A percentile compares a stretch with the other conserved stretches of the same genome.
These are phyloP conservation scores for Pseudocercospora musae DNA, from an alignment of 2,329 filamentous ascomycete species.

Conservation along the genomic window DNA sequence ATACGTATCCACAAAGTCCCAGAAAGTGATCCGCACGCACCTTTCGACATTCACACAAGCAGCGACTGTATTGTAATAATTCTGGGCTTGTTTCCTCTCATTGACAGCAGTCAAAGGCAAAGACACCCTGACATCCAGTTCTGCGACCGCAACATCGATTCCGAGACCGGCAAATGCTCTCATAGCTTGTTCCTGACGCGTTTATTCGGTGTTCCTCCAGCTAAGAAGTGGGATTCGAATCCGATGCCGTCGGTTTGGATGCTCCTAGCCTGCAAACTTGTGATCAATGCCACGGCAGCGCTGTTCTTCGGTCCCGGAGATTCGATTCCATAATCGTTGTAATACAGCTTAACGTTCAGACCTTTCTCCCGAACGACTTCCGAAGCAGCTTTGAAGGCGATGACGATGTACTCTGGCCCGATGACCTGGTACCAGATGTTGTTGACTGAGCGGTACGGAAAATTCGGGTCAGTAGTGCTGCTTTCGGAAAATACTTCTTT, in stretches of 20 bases:
- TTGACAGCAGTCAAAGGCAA: slow-evolving; percentile 29
- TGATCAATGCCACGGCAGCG: slow-evolving; percentile 26
- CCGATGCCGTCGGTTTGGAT: slow-evolving; percentile 42
- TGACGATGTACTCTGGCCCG: slow-evolving; percentile 28
- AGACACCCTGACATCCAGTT: slow-evolving; percentile 56
- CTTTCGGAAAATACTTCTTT: slow-evolving; percentile 8
- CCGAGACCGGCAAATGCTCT: slow-evolving; percentile 50
- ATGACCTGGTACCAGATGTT: slow-evolving; percentile 28
- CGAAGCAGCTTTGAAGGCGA: slow-evolving; percentile 28
- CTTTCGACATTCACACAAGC: slow-evolving; percentile 37
- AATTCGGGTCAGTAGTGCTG: not conserved
- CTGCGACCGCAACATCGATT: slow-evolving; percentile 60
- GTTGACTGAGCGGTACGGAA: not conserved
- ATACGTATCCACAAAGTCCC: slow-evolving; percentile 46
- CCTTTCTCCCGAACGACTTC: slow-evolving; percentile 12
- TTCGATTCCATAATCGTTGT: slow-evolving; percentile 34
- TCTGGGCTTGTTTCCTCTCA: slow-evolving; percentile 44
- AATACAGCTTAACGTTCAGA: slow-evolving; percentile 28
- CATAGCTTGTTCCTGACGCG: slow-evolving; percentile 43
- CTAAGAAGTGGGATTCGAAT: slow-evolving; percentile 53
- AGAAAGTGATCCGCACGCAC: slow-evolving; percentile 49
- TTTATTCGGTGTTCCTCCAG: slow-evolving; percentile 35
- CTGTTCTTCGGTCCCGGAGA: slow-evolving; percentile 25
- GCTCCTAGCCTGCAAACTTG: slow-evolving; percentile 25
- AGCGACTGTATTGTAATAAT: slow-evolving; percentile 42